Percentiles rank a stretch among this genome's conserved stretches.
Conservation (phyloP, 2,329 filamentous ascomycete genomes). For the Epichloe elymi region DNA sequence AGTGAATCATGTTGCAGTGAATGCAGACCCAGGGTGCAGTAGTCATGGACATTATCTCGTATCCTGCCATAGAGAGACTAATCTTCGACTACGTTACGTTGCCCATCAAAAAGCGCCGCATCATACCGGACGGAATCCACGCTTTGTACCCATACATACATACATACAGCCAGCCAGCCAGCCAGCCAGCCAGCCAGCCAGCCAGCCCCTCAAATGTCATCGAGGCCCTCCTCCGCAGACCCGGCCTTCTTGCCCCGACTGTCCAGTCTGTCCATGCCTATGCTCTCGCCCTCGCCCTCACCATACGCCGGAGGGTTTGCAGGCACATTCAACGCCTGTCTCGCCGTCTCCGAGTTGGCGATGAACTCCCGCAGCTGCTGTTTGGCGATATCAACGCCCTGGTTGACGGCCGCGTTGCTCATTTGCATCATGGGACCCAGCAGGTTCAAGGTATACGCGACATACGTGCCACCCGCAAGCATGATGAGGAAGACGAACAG, state of each 20-base stretch:
- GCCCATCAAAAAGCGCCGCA: conserved; percentile 5
- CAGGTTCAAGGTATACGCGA: conserved; percentile 87
- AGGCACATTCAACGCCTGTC: conserved; percentile 74
- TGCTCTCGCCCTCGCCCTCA: conserved; percentile 26
- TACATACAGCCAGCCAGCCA: neutral
- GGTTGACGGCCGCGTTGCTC: conserved; percentile 73
- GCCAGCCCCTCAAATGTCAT: conserved; percentile 36
- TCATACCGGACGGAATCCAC: neutral
- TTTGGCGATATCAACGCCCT: conserved; percentile 85
- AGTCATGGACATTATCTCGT: conserved; percentile 8
- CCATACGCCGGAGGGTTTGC: conserved; percentile 18
- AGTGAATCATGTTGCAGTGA: neutral
- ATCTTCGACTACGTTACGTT: neutral
- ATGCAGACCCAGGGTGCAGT: no score
- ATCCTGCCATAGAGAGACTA: conserved; percentile 6
- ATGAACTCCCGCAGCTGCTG: conserved; percentile 83
- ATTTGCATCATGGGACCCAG: conserved; percentile 95
- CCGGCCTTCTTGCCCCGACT: conserved; percentile 39
- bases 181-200: neutral
- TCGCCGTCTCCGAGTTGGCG: conserved; percentile 71
- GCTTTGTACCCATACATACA: neutral
- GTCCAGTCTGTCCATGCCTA: conserved; percentile 48
- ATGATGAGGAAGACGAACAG: conserved; percentile 85
- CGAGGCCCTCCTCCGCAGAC: conserved; percentile 38
- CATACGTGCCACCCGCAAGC: conserved; percentile 61